phyloP scores from a whole-genome alignment of 2,329 filamentous ascomycete genomes.

The Pyrenophora seminiperda region DNA sequence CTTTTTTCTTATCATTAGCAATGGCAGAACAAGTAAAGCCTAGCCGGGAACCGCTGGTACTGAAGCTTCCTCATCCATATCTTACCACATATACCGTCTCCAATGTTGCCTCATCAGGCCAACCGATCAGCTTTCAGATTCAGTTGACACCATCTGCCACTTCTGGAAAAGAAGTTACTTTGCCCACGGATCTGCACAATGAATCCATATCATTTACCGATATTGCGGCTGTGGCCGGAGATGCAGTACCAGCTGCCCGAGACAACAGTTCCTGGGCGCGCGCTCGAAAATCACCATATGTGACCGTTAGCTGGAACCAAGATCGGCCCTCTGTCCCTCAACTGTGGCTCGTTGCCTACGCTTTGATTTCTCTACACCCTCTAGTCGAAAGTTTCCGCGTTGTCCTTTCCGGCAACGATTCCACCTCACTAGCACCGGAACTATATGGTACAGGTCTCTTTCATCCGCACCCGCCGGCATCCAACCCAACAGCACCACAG shows the following conservation, averaged over 20 bases:
- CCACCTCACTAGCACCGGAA: constrained; percentile 47
- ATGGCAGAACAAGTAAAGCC: constrained; percentile 32
- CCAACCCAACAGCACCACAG: constrained; percentile 42
- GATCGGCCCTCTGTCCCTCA: constrained; percentile 52
- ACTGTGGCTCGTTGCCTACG: constrained; percentile 56
- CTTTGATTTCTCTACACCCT: constrained; percentile 52
- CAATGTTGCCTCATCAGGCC: constrained; percentile 27
- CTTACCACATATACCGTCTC: constrained; percentile 43
- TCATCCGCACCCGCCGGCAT: constrained; percentile 48
- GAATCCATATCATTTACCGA: constrained; percentile 38
- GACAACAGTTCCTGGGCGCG: constrained; percentile 53
- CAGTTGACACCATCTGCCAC: constrained; percentile 23
- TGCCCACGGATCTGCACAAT: constrained; percentile 37
- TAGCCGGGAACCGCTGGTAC: constrained; percentile 29
- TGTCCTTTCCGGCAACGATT: constrained; percentile 46
- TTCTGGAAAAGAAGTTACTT: constrained; percentile 27
- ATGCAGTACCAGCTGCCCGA: constrained; percentile 32
- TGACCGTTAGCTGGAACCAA: constrained; percentile 51
- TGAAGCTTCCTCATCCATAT: constrained; percentile 48
- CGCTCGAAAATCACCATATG: constrained; percentile 51
- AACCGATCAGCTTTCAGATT: constrained; percentile 30
- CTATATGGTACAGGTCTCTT: constrained; percentile 53
- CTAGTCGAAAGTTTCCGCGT: constrained; percentile 54
- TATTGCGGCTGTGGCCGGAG: constrained; percentile 30
- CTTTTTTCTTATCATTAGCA: constrained; percentile 1